Conservation (phyloP, 1,284 basidiomycete species). For the Ganoderma leucocontextum region DNA sequence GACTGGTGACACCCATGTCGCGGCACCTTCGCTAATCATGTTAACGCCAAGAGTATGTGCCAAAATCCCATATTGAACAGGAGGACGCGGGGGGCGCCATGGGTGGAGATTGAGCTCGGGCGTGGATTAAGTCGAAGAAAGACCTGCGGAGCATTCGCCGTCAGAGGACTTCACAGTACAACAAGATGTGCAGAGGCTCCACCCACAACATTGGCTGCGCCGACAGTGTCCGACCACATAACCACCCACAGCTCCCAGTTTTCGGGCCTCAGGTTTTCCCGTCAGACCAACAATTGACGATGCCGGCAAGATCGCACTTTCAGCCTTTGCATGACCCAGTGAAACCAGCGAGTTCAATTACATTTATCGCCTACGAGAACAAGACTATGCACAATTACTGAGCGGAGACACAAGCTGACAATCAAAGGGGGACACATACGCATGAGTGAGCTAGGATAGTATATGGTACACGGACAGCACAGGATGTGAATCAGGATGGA, state of each 20-base stretch:
- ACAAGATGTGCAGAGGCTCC: background rate
- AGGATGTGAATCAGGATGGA: background rate
- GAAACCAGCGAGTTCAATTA: conserved; percentile 18
- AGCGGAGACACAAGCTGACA: conserved; percentile 21
- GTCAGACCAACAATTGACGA: background rate
- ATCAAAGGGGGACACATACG: conserved; percentile 23
- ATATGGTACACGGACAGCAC: conserved; percentile 30
- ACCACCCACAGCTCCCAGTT: background rate
- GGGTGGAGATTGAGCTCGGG: background rate
- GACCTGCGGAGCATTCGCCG: background rate
- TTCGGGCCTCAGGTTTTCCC: background rate
- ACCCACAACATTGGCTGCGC: background rate
- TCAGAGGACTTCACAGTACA: background rate
- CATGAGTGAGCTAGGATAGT: conserved; percentile 27
- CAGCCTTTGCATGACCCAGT: background rate
- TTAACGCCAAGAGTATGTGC: background rate
- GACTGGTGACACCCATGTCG: background rate
- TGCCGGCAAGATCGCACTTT: background rate
- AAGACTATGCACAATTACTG: conserved; percentile 23
- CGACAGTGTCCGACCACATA: background rate
- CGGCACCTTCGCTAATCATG: background rate
- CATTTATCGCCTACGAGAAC: conserved; percentile 27
- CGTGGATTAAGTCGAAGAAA: background rate
- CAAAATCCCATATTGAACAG: no score
- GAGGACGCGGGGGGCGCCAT: background rate